These are phyloP conservation scores for Cystobasidium sp. DNA, from an alignment of 1,284 basidiomycete species.

Conservation along the genomic window DNA sequence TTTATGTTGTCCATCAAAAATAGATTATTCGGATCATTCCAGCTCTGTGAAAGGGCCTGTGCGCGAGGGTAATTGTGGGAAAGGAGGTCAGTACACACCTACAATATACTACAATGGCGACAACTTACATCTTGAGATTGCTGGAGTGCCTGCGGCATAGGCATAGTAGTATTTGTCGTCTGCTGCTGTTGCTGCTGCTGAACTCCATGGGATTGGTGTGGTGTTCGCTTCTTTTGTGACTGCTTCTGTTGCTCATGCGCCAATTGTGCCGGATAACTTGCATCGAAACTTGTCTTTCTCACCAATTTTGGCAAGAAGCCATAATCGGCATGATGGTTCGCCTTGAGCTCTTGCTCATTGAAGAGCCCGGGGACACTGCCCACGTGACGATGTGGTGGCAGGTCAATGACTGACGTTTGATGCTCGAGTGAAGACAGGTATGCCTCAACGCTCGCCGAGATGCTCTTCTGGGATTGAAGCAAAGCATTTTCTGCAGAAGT, in stretches of 20 bases:
- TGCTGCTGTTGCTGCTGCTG: slow-evolving; percentile 9
- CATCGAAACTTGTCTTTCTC: slow-evolving; percentile 86
- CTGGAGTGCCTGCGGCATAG: not conserved
- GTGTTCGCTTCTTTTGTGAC: slow-evolving; percentile 2
- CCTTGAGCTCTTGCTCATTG: slow-evolving; percentile 34
- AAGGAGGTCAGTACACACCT: too few relatives aligned
- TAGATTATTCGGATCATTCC: slow-evolving; percentile 7
- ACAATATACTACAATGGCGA: not conserved
- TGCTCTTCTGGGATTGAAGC: slow-evolving; percentile 31
- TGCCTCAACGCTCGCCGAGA: slow-evolving; percentile 28
- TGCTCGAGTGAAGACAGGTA: slow-evolving; percentile 34
- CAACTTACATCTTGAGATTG: slow-evolving; percentile 1
- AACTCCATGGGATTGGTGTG: not conserved
- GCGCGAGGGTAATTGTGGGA: not conserved
- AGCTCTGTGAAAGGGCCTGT: slow-evolving; percentile 14
- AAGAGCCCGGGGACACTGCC: slow-evolving; percentile 44
- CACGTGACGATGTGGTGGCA: slow-evolving; percentile 31
- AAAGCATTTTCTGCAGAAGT: not conserved
- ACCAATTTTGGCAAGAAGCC: slow-evolving; percentile 75
- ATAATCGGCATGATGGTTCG: slow-evolving; percentile 51
- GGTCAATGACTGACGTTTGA: slow-evolving; percentile 25
- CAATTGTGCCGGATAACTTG: slow-evolving; percentile 34
- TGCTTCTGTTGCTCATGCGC: slow-evolving; percentile 29
- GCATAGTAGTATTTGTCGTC: not conserved
- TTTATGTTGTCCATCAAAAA: slow-evolving; percentile 24